A percentile compares a stretch with the other conserved stretches of the same genome.
Evolutionary conservation across 495 filamentous ascomycete genomes (phyloP).

Genomic region (Penicillium dipodomyicola): DNA sequence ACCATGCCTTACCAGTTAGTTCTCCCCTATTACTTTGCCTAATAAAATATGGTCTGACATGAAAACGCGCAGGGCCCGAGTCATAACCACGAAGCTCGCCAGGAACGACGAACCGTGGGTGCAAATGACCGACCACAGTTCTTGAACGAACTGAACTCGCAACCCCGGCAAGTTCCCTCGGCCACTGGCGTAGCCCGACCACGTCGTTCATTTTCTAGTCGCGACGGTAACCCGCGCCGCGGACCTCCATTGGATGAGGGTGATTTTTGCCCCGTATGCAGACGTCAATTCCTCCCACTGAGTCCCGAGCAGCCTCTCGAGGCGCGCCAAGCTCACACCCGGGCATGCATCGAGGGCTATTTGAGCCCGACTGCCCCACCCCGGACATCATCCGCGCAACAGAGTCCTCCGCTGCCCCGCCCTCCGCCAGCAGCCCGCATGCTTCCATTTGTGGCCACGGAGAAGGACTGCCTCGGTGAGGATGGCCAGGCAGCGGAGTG

Average conservation of each 20-base stretch:
- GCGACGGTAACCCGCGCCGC: constrained; percentile 20
- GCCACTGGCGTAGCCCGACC: constrained; percentile 20
- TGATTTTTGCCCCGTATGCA: constrained; percentile 90
- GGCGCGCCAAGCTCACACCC: constrained; percentile 72
- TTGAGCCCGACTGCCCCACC: constrained; percentile 17
- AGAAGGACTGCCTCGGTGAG: constrained; percentile 84
- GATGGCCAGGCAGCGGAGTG: constrained; percentile 66
- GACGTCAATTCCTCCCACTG: constrained; percentile 67
- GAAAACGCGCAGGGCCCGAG: background rate
- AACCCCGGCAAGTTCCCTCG: background rate
- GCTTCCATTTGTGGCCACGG: constrained; percentile 75
- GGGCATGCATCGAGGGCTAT: constrained; percentile 63
- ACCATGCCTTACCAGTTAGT: constrained; percentile 15
- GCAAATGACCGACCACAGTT: constrained; percentile 15
- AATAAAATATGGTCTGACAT: background rate
- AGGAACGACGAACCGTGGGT: constrained; percentile 19
- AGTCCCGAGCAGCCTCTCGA: constrained; percentile 57
- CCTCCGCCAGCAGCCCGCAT: constrained; percentile 43
- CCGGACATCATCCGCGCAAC: constrained; percentile 17
- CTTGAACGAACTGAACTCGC: constrained; percentile 1
- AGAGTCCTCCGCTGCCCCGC: constrained; percentile 20
- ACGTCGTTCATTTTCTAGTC: constrained; percentile 11
- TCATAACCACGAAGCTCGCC: constrained; percentile 12
- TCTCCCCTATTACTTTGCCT: background rate
- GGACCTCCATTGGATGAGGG: constrained; percentile 61